A percentile compares a stretch with the other conserved stretches of the same genome.
phyloP scores from a whole-genome alignment of 257 asterid genomes.

The Ocimum tenuiflorum region DNA sequence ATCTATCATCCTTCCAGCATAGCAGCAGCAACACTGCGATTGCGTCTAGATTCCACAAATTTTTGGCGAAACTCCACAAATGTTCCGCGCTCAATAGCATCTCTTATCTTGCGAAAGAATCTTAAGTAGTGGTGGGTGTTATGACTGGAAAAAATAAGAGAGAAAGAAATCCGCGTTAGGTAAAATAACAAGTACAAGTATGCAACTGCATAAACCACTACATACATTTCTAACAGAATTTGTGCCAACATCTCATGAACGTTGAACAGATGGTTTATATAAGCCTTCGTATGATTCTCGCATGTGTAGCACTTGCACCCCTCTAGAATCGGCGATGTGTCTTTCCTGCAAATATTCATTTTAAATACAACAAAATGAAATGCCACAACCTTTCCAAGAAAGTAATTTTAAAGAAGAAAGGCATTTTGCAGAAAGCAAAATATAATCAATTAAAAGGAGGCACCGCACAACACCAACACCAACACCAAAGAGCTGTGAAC shows the following conservation, averaged over 20 bases:
- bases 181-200: neutral
- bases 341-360: constrained; percentile 52
- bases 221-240: constrained; percentile 80
- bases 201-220: neutral
- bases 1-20: neutral
- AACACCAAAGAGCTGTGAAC: neutral
- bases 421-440: neutral
- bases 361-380: neutral
- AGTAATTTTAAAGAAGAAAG: neutral
- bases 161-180: neutral
- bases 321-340: constrained; percentile 50
- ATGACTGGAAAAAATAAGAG: constrained; percentile 42
- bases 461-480: neutral
- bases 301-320: constrained; percentile 78
- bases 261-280: constrained; percentile 80
- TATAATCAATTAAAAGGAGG: neutral
- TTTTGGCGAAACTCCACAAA: constrained; percentile 54
- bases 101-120: constrained; percentile 73
- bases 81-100: constrained; percentile 50
- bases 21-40: constrained; percentile 11
- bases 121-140: constrained; percentile 87
- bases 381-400: neutral
- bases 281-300: constrained; percentile 81
- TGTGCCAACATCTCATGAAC: constrained; percentile 95
- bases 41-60: constrained; percentile 55